A percentile compares a stretch with the other conserved stretches of the same genome.
Conservation (phyloP, 2,329 filamentous ascomycete genomes). For the Beauveria sp. region DNA sequence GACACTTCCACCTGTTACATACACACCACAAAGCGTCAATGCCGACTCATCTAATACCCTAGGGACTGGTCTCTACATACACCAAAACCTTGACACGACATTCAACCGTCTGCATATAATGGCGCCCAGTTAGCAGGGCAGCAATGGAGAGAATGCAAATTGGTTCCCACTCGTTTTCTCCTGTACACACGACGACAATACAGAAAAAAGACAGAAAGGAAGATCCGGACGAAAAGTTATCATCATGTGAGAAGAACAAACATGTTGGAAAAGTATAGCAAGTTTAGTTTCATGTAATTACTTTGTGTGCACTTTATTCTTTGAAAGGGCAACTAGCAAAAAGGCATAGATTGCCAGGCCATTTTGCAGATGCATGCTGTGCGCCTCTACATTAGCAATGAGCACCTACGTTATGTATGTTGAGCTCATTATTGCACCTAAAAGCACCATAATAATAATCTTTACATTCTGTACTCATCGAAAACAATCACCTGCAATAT, state of each 20-base stretch:
- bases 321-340: background rate
- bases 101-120: constrained; percentile 7
- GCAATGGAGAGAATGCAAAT: background rate
- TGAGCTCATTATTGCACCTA: too few species aligned
- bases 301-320: background rate
- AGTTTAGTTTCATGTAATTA: background rate
- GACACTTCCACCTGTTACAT: background rate
- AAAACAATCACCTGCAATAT: too few species aligned
- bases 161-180: background rate
- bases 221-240: background rate
- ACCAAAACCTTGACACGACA: constrained; percentile 3
- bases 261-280: constrained; percentile 4
- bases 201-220: background rate
- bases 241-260: background rate
- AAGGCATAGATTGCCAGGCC: background rate
- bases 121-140: background rate
- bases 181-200: background rate
- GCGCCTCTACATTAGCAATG: background rate
- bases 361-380: background rate
- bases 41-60: constrained; percentile 7
- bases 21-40: constrained; percentile 3
- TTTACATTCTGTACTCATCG: too few species aligned
- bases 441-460: too few species aligned
- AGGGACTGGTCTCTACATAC: background rate
- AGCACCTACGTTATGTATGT: background rate